phyloP scores from a whole-genome alignment of 1,139 yeast species.

The Geotrichum restrictum region DNA sequence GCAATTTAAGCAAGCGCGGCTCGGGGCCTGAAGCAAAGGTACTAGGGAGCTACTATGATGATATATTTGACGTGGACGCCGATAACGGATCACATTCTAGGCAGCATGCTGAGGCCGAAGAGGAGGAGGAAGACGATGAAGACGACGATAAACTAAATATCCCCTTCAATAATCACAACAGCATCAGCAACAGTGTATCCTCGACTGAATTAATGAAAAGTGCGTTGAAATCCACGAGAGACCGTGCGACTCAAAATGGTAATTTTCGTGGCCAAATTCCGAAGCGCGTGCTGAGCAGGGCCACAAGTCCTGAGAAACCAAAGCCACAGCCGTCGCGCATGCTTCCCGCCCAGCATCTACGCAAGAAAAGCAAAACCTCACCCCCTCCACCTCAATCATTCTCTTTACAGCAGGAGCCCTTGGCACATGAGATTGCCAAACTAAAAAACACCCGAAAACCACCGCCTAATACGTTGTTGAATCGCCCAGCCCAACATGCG shows the following conservation, averaged over 20 bases:
- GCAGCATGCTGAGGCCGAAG: not conserved
- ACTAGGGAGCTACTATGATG: conserved; percentile 6
- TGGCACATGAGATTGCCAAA: conserved; percentile 12
- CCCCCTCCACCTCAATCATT: conserved; percentile 7
- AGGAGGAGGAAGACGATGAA: not conserved
- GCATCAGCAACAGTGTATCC: conserved; percentile 1
- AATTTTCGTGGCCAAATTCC: not conserved
- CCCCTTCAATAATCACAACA: not conserved
- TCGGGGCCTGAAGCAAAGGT: conserved; percentile 4
- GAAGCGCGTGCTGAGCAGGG: conserved; percentile 16
- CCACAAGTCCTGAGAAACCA: conserved; percentile 13
- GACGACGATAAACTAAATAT: conserved; percentile 9
- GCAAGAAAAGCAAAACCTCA: conserved; percentile 15
- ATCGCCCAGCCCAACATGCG: not conserved
- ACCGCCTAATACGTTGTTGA: not conserved
- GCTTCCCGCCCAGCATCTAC: conserved; percentile 4
- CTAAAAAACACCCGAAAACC: conserved; percentile 4
- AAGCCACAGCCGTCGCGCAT: not conserved
- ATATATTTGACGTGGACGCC: conserved; percentile 5
- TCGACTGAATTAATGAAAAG: not conserved
- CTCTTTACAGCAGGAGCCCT: not conserved
- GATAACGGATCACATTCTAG: not conserved
- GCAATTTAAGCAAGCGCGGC: not conserved
- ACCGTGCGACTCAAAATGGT: not conserved
- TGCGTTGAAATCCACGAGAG: not conserved